Conservation (phyloP, 306 rosid species). For the Prunus mume region DNA sequence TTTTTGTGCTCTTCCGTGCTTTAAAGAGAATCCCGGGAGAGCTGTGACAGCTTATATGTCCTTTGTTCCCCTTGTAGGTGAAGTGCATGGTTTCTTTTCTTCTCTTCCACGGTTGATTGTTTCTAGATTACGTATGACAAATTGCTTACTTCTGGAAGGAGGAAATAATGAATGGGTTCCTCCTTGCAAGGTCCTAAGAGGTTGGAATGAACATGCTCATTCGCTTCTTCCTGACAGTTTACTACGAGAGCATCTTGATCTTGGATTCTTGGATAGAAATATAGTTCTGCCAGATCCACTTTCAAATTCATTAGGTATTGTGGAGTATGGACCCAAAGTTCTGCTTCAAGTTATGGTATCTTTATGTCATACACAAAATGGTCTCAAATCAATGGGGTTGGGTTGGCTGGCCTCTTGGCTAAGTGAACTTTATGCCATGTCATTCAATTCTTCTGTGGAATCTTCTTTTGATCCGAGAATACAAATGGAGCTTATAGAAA, state of each 20-base stretch:
- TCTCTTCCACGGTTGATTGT: conserved; percentile 78
- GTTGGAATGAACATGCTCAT: conserved; percentile 79
- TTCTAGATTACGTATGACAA: conserved; percentile 64
- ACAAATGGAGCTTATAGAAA: conserved; percentile 40
- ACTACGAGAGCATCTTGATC: conserved; percentile 73
- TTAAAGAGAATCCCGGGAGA: conserved; percentile 68
- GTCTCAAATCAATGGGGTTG: conserved; percentile 55
- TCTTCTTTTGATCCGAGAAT: conserved; percentile 34
- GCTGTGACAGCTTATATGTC: conserved; percentile 88
- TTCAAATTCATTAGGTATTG: conserved; percentile 74
- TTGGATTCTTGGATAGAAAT: conserved; percentile 70
- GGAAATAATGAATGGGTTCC: conserved; percentile 62
- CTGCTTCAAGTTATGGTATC: conserved; percentile 58
- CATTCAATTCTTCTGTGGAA: conserved; percentile 45
- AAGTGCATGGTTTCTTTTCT: conserved; percentile 91
- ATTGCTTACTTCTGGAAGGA: conserved; percentile 82
- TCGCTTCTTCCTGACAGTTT: conserved; percentile 60
- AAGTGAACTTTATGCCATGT: conserved; percentile 44
- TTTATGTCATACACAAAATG: conserved; percentile 44
- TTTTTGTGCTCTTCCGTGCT: conserved; percentile 79
- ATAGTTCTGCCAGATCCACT: conserved; percentile 58
- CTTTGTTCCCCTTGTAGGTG: conserved; percentile 88
- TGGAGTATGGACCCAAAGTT: conserved; percentile 76
- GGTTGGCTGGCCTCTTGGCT: conserved; percentile 78
- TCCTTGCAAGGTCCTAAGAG: conserved; percentile 87